Evolutionary conservation across 352 stramenopile genomes (phyloP).

Genomic region (Pythium aphanidermatum): DNA sequence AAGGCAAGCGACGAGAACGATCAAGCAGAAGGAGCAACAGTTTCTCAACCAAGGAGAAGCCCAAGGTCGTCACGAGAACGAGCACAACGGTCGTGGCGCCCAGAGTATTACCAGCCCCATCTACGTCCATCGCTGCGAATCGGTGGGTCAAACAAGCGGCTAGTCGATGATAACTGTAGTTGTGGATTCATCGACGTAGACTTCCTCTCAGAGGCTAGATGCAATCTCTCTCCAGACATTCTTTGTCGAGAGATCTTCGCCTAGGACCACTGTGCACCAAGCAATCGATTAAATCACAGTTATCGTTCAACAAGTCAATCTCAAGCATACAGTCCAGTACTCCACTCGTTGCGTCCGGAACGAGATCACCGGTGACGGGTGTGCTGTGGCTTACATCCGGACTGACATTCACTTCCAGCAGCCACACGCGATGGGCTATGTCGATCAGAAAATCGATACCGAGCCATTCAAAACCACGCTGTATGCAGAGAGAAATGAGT

Average conservation of each 20-base stretch:
- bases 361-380: constrained; percentile 38
- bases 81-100: too few relatives aligned
- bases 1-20: neutral
- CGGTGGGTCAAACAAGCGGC: too few relatives aligned
- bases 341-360: constrained; percentile 43
- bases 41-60: too few relatives aligned
- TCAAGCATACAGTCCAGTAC: constrained; percentile 38
- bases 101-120: too few relatives aligned
- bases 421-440: constrained; percentile 42
- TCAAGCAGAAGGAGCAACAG: too few relatives aligned
- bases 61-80: too few relatives aligned
- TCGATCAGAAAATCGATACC: constrained; percentile 82
- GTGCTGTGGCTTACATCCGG: constrained; percentile 83
- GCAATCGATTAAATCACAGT: too few relatives aligned
- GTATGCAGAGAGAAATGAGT: neutral
- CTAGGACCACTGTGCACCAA: constrained; percentile 12
- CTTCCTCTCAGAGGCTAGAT: too few relatives aligned
- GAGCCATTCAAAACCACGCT: constrained; percentile 83
- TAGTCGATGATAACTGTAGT: too few relatives aligned
- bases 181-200: neutral
- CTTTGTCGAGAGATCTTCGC: neutral
- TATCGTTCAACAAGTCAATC: too few relatives aligned
- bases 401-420: constrained; percentile 86
- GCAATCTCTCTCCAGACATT: constrained; percentile 7
- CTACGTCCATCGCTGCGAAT: too few relatives aligned